Evolutionary conservation across 805 yeast species (phyloP).

Genomic region (Cyberlindnera petersonii): DNA sequence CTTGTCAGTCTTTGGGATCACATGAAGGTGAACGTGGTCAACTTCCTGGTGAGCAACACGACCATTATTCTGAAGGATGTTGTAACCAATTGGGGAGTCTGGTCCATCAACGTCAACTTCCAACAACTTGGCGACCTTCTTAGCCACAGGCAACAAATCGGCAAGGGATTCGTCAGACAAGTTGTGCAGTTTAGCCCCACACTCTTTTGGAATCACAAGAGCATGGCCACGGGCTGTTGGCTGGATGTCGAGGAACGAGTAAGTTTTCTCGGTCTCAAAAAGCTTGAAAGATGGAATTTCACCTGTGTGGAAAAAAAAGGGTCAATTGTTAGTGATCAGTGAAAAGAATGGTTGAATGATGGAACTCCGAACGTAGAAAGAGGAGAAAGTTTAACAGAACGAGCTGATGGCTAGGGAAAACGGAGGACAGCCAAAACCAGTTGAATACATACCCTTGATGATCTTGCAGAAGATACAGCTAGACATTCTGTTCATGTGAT

Average conservation of each 20-base stretch:
- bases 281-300: conserved; percentile 93
- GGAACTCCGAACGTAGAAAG: no score
- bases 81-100: conserved; percentile 68
- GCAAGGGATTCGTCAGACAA: conserved; percentile 87
- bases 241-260: conserved; percentile 88
- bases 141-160: conserved; percentile 84
- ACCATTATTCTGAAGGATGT: conserved; percentile 89
- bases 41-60: conserved; percentile 93
- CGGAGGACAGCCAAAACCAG: background rate
- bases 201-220: conserved; percentile 85
- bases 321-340: background rate
- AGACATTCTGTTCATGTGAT: conserved; percentile 25
- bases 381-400: no score
- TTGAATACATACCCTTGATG: conserved; percentile 58
- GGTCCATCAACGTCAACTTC: conserved; percentile 60
- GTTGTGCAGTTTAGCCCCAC: conserved; percentile 89
- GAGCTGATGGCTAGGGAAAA: no score
- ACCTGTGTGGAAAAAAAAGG: conserved; percentile 38
- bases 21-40: conserved; percentile 94
- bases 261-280: conserved; percentile 76
- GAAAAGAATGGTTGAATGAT: background rate
- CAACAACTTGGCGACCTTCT: conserved; percentile 74
- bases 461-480: conserved; percentile 91
- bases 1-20: conserved; percentile 80
- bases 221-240: conserved; percentile 91